Percentiles rank a stretch among this genome's conserved stretches.
Conservation (phyloP, 164 flowering plant genomes). For the Aristolochia contorta region DNA sequence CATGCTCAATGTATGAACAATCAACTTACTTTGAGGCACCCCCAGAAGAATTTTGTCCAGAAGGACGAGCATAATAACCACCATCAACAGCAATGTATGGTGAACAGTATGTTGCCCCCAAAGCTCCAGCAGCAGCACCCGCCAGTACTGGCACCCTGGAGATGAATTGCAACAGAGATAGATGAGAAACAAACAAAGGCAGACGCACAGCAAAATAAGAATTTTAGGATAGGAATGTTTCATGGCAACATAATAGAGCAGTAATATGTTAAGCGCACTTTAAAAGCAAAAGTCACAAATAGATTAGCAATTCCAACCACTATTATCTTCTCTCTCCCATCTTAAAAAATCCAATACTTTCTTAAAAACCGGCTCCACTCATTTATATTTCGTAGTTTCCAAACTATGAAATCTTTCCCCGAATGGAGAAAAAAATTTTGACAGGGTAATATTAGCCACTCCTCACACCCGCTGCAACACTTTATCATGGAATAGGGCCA, state of each 20-base stretch:
- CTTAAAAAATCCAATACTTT: too few species aligned
- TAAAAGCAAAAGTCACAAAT: too few species aligned
- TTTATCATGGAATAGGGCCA: too few species aligned
- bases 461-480: too few species aligned
- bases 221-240: not conserved
- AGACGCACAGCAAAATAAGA: not conserved
- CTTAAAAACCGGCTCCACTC: too few species aligned
- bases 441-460: too few species aligned
- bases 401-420: too few species aligned
- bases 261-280: too few species aligned
- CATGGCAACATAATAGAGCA: not conserved
- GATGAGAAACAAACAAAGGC: not conserved
- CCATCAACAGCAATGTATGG: constrained; percentile 86
- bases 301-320: too few species aligned
- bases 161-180: not conserved
- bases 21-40: constrained; percentile 47
- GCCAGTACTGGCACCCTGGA: constrained; percentile 85
- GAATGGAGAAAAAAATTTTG: too few species aligned
- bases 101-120: constrained; percentile 63
- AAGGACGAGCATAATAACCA: constrained; percentile 53
- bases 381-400: too few species aligned
- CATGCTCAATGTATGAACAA: not conserved
- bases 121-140: constrained; percentile 85
- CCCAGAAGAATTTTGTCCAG: constrained; percentile 52
- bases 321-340: too few species aligned